Percentiles rank a stretch among this genome's conserved stretches.
Evolutionary conservation across 2,329 filamentous ascomycete genomes (phyloP).

Genomic region (Didymella keratinophila): DNA sequence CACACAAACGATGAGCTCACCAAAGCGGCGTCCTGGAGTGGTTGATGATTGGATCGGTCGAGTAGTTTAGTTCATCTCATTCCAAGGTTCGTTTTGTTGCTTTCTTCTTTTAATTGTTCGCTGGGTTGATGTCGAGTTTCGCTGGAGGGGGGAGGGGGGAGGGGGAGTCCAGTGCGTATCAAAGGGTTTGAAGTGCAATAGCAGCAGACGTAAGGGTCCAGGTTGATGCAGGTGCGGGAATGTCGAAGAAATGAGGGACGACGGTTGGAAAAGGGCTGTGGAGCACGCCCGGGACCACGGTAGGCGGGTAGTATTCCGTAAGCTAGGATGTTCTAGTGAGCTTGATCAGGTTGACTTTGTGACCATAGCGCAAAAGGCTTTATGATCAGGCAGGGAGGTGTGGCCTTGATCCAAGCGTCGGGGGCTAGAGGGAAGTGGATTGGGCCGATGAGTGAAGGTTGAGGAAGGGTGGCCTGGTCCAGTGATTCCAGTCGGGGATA

Average conservation of each 20-base stretch:
- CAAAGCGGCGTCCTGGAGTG: slow-evolving; percentile 29
- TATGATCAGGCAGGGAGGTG: slow-evolving; percentile 48
- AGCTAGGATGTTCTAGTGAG: slow-evolving; percentile 50
- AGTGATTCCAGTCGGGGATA: slow-evolving; percentile 25
- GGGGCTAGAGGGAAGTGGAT: slow-evolving; percentile 48
- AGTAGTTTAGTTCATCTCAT: slow-evolving; percentile 47
- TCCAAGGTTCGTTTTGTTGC: slow-evolving; percentile 14
- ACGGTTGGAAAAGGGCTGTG: slow-evolving; percentile 52
- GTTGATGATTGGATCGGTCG: slow-evolving; percentile 18
- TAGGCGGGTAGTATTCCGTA: slow-evolving; percentile 53
- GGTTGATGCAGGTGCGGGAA: slow-evolving; percentile 50
- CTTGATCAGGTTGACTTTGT: slow-evolving; percentile 49
- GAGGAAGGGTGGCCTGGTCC: slow-evolving; percentile 36
- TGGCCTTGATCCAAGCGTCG: slow-evolving; percentile 46
- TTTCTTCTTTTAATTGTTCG: slow-evolving; percentile 4
- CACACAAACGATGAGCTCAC: slow-evolving; percentile 24
- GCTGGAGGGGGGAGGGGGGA: slow-evolving; percentile 32
- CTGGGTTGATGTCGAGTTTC: slow-evolving; percentile 30
- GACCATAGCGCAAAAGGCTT: slow-evolving; percentile 50
- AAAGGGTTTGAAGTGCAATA: slow-evolving; percentile 45
- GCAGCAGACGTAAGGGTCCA: slow-evolving; percentile 51
- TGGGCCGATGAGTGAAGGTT: slow-evolving; percentile 28
- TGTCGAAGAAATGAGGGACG: slow-evolving; percentile 52
- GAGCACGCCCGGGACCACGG: slow-evolving; percentile 53
- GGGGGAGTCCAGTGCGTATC: slow-evolving; percentile 49